Evolutionary conservation across 1,284 basidiomycete species (phyloP).

Genomic region (Naganishia albida): DNA sequence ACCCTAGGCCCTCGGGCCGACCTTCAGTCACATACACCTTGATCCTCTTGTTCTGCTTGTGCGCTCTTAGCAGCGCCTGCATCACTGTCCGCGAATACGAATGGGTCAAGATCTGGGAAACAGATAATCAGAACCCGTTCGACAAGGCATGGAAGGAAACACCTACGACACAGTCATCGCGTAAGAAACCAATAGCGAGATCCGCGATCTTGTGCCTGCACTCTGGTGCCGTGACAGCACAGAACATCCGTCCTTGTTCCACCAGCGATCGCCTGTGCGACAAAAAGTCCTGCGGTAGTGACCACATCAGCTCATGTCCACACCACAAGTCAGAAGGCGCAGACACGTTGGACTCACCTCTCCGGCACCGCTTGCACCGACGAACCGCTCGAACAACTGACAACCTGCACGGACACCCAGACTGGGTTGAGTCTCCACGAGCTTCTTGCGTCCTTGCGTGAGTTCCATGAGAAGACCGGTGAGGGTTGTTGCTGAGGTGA

Average conservation of each 20-base stretch:
- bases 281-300: slow-evolving; percentile 44
- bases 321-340: not conserved
- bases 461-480: slow-evolving; percentile 50
- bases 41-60: slow-evolving; percentile 82
- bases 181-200: slow-evolving; percentile 86
- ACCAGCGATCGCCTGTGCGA: slow-evolving; percentile 49
- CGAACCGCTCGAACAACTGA: slow-evolving; percentile 53
- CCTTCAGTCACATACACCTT: slow-evolving; percentile 98
- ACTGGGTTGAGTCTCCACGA: slow-evolving; percentile 48
- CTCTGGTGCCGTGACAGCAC: slow-evolving; percentile 63
- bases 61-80: slow-evolving; percentile 83
- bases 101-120: slow-evolving; percentile 81
- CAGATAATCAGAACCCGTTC: not conserved
- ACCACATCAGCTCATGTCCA: not conserved
- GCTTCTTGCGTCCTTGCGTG: slow-evolving; percentile 42
- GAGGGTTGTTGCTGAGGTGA: slow-evolving; percentile 45
- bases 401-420: slow-evolving; percentile 53
- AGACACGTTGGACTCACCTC: slow-evolving; percentile 39
- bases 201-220: slow-evolving; percentile 89
- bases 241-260: slow-evolving; percentile 51
- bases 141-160: not conserved
- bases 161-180: slow-evolving; percentile 85
- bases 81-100: slow-evolving; percentile 95
- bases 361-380: slow-evolving; percentile 44
- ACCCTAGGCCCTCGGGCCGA: slow-evolving; percentile 79